Base-by-base conservation (phyloP, 768 basidiomycete species). In the Boletus subcaerulescens region DNA sequence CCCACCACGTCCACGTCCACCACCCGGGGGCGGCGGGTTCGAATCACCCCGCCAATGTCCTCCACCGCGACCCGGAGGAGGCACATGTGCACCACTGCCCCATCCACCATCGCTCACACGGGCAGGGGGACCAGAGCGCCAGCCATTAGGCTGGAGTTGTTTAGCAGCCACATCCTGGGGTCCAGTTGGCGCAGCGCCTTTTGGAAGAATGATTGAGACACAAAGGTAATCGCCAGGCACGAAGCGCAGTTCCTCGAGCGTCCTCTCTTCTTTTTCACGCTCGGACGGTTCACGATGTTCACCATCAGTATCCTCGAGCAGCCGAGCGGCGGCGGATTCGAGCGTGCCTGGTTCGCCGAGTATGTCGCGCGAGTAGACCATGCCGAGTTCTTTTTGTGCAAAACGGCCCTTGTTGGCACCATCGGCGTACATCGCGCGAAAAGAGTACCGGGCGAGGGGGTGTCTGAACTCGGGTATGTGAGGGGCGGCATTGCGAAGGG, bases 341-440 rank as follows among this genome's bases (percentile, higher is more conserved):
- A 87, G 67, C 1, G 84, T 70, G 33, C 89, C 89, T 4, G 87
- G 86, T 68, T 91, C 90, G 45, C 89, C 89, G 3, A 91, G 80
- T 59, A 92, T 87, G 71, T 92, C 91, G 58, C 90, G 85, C 42
- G 89, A 89, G 70, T 89, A 88, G 38, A 93, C 86, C 63, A 80
- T 80, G 26, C 91, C 91, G 41, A 93, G 81, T 41, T 93, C 91
- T 72, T 91, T 91, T 66, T 83, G 80, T 0, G 84, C 74, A 59
- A 85, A 88, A 15, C 83, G 80, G 6, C 89, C 90, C 59, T 86
- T 84, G 68, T 82, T 83, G 7, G 81, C 78, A 10, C 84, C 76
- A 66, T 91, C 91, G 5, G 87, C 88, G 58, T 86, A 91, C 46
- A 92, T 81, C 10, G 88, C 83, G 38, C 86, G 81, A 78, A 93